Evolutionary conservation across 768 basidiomycete genomes (phyloP), one percentile per base, ranked within the genome.

Genomic region (Termitomyces sp.): DNA sequence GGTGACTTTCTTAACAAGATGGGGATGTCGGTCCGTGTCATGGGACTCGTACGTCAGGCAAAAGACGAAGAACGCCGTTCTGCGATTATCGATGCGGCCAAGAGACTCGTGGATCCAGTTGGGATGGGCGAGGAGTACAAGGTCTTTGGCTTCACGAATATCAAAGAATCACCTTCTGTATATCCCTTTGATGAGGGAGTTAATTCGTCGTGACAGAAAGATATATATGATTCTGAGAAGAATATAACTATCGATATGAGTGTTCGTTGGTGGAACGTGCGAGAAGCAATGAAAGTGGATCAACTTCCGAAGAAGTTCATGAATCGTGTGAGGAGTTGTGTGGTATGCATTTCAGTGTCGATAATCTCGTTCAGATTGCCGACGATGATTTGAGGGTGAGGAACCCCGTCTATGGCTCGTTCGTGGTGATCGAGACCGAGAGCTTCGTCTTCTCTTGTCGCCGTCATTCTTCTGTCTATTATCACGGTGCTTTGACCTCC

Each of bases 41-140:
- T 83, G 0, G 76, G 75, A 4, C 79, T 98, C 25, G 72, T 82
- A n/a, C 71, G 77, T 11, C 69, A 75, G 0, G 84, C 86, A 0
- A 41, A 67, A 9, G 73, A 75, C 3, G 73, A 80, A 2, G 84
- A 84, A 45, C 74, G 85, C 19, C 73, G 73, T 60, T 63, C 68
- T 2, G 79, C 78, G 4, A 86, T 95, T 45, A 73, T 73, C 23
- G 73, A 77, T 25, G 87, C 84, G 0, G 90, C 86, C 23, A 70
- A 78, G 55, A 72, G 95, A 59, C 74, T 98, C n/a, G 81, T 93
- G 17, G 90, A 97, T 68, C 77, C 77, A 1, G 73, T 74, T 11
- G 85, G 92, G 19, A 98, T 98, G 96, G 96, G 97, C 0, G 76
- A 69, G 38, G 83, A 96, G 74, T 98, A 98, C 66, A 80, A 86